Conservation (phyloP, 176 grass and related monocot species). For the Urochloa ruziziensis region DNA sequence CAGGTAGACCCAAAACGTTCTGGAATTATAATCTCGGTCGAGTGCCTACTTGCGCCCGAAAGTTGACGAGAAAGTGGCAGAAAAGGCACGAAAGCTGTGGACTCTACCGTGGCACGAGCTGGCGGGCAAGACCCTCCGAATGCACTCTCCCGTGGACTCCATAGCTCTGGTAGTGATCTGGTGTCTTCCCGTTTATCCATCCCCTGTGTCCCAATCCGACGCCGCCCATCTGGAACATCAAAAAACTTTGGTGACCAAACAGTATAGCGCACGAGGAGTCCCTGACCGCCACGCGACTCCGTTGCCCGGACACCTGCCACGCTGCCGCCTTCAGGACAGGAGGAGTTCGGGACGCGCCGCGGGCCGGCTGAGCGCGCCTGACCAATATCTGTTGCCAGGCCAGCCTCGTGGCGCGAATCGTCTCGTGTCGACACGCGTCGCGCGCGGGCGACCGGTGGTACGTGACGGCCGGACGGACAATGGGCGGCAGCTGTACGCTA, state of each 20-base stretch:
- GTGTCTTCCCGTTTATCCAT: not conserved
- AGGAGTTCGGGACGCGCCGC: not conserved
- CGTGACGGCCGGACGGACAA: not conserved
- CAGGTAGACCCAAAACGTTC: no score
- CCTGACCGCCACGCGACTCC: not conserved
- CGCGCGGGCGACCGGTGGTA: not conserved
- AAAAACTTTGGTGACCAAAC: not conserved
- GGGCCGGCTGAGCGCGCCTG: not conserved
- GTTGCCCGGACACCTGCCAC: not conserved
- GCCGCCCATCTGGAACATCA: not conserved
- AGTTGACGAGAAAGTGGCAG: no score
- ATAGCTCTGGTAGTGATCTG: not conserved
- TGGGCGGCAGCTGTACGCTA: not conserved
- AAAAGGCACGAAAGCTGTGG: no score
- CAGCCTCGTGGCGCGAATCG: not conserved
- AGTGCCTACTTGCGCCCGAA: not conserved
- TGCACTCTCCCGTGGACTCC: slow-evolving; percentile 39
- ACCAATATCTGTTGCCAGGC: not conserved
- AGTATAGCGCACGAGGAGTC: not conserved
- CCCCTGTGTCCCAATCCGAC: slow-evolving; percentile 16
- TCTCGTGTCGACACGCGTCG: slow-evolving; percentile 20
- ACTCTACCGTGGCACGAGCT: not conserved
- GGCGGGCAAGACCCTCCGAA: not conserved
- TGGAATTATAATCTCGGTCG: not conserved
- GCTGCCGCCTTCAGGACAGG: not conserved